Evolutionary conservation across 2,329 filamentous ascomycete genomes (phyloP).

Genomic region (Microsporum canis): DNA sequence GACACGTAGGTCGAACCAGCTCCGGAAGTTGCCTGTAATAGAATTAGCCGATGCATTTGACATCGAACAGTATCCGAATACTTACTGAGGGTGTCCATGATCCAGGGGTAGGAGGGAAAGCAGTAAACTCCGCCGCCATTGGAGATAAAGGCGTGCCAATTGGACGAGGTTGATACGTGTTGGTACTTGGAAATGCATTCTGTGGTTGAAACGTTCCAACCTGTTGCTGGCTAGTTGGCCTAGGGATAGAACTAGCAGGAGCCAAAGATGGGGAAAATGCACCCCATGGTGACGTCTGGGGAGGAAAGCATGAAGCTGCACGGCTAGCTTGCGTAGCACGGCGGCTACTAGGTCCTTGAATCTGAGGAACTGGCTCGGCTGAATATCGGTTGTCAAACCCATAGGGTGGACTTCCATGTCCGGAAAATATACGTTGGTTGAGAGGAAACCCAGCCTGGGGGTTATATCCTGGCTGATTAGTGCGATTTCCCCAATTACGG

Average conservation of each 20-base stretch:
- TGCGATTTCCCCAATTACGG: conserved; percentile 24
- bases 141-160: conserved; percentile 58
- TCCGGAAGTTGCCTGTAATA: conserved; percentile 36
- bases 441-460: conserved; percentile 17
- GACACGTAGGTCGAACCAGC: conserved; percentile 69
- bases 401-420: conserved; percentile 24
- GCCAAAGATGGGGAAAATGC: conserved; percentile 20
- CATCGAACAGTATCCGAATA: conserved; percentile 14
- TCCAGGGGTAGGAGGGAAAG: conserved; percentile 23
- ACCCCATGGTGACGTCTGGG: conserved; percentile 26
- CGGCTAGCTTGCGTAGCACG: conserved; percentile 25
- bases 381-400: conserved; percentile 22
- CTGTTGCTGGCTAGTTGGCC: conserved; percentile 22
- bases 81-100: conserved; percentile 42
- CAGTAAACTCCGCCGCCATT: conserved; percentile 62
- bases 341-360: conserved; percentile 21
- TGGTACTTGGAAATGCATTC: conserved; percentile 25
- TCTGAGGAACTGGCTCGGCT: conserved; percentile 23
- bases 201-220: conserved; percentile 24
- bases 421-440: conserved; percentile 27
- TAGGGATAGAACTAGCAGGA: conserved; percentile 18
- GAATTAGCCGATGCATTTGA: conserved; percentile 18
- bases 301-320: conserved; percentile 24
- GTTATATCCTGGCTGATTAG: conserved; percentile 15
- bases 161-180: conserved; percentile 44